Conservation (phyloP, 176 grass and related monocot species). For the Cymbopogon citratus region DNA sequence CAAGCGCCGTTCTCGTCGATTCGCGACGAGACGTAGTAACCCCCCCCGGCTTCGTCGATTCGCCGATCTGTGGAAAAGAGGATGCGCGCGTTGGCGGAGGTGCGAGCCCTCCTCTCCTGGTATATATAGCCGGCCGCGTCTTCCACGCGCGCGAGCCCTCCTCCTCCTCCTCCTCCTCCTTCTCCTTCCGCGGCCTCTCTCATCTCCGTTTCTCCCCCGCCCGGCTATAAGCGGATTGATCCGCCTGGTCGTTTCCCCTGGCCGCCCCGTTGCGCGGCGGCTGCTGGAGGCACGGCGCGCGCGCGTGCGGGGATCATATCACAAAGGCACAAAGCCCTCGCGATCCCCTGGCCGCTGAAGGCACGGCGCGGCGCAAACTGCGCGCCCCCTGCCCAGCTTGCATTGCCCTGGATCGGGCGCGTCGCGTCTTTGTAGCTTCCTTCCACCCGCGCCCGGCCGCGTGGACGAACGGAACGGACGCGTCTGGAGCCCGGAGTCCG, state of each 20-base stretch:
- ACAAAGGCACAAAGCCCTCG: background rate
- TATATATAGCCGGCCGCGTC: conserved; percentile 16
- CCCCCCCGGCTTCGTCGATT: background rate
- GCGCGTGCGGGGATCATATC: background rate
- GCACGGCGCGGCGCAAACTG: background rate
- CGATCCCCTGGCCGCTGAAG: background rate
- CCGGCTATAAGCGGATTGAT: background rate
- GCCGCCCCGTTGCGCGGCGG: no score
- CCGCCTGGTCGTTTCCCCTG: no score
- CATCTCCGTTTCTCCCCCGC: background rate
- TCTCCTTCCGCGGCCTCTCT: background rate
- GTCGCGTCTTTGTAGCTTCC: background rate
- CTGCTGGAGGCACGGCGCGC: background rate
- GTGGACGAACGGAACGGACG: background rate
- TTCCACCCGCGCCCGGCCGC: background rate
- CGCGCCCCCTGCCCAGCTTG: background rate
- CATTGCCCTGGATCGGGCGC: background rate
- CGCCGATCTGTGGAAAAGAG: background rate
- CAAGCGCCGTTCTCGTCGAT: background rate
- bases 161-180: background rate
- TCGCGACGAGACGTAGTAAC: background rate
- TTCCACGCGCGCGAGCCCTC: background rate
- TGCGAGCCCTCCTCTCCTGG: conserved; percentile 2
- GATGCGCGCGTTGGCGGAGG: background rate
- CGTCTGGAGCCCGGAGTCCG: background rate